Evolutionary conservation across 352 stramenopile genomes (phyloP).

Genomic region (Sclerospora graminicola): DNA sequence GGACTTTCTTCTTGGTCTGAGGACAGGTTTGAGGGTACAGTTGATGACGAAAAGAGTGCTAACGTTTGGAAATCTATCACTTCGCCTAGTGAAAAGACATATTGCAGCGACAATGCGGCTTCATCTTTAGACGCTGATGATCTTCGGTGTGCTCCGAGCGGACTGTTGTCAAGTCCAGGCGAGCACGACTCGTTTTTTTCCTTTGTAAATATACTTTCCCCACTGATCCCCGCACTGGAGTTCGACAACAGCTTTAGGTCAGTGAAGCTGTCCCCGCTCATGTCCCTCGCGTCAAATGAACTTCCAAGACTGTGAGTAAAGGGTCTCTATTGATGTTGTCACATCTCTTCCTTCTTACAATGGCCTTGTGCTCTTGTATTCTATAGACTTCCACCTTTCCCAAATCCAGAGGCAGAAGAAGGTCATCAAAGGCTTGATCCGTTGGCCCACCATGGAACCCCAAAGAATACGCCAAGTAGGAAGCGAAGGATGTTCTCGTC

Average conservation of each 20-base stretch:
- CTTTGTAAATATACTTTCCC: conserved; percentile 65
- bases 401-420: conserved; percentile 19
- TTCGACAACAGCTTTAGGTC: conserved; percentile 56
- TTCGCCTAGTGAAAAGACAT: background rate
- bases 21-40: conserved; percentile 23
- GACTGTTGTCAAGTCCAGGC: conserved; percentile 18
- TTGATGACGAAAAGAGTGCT: background rate
- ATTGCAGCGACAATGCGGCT: conserved; percentile 1
- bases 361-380: background rate
- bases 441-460: background rate
- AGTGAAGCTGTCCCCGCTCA: conserved; percentile 46
- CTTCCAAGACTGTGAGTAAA: conserved; percentile 59
- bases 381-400: conserved; percentile 49
- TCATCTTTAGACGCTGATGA: conserved; percentile 15
- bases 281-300: conserved; percentile 36
- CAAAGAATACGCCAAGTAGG: conserved; percentile 1
- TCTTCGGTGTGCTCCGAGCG: conserved; percentile 33
- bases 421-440: conserved; percentile 1
- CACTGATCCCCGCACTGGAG: conserved; percentile 43
- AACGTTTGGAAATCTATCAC: too few relatives aligned
- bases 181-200: conserved; percentile 78
- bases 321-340: background rate
- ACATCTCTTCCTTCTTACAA: conserved; percentile 3
- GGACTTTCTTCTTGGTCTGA: conserved; percentile 25
- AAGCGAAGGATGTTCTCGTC: conserved; percentile 7